These are phyloP conservation scores for Agaricus blazei DNA, from an alignment of 768 basidiomycete genomes.

Conservation along the genomic window DNA sequence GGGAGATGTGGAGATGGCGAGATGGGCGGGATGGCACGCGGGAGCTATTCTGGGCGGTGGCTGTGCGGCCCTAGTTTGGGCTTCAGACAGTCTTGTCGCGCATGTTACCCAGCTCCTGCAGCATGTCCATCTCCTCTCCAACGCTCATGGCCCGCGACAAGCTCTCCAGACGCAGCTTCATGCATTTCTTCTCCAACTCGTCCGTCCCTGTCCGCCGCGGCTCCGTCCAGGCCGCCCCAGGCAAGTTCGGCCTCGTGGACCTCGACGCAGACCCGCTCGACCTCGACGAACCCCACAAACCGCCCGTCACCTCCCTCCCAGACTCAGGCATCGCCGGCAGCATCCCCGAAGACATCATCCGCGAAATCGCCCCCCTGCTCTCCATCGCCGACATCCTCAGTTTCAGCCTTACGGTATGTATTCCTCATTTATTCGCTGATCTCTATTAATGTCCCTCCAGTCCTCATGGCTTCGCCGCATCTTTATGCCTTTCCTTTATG, in stretches of 20 bases:
- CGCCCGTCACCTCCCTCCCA: background rate
- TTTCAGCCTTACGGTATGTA: constrained; percentile 36
- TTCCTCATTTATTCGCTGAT: constrained; percentile 1
- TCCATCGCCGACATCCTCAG: constrained; percentile 33
- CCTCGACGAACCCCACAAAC: background rate
- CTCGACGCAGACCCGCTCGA: constrained; percentile 3
- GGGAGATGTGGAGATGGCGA: background rate
- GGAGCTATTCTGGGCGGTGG: background rate
- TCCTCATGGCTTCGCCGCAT: constrained; percentile 25
- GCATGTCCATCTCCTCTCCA: background rate
- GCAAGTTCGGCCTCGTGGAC: constrained; percentile 16
- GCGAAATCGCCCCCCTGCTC: constrained; percentile 32
- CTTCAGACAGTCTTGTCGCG: constrained; percentile 6
- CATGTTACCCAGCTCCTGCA: constrained; percentile 6
- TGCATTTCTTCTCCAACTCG: constrained; percentile 25
- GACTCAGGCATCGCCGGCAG: constrained; percentile 17
- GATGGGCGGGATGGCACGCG: background rate
- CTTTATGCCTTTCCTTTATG: constrained; percentile 37
- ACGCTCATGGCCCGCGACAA: background rate
- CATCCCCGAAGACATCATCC: constrained; percentile 33
- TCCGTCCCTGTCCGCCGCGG: constrained; percentile 25
- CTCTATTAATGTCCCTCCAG: constrained; percentile 16
- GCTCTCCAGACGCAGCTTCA: constrained; percentile 26
- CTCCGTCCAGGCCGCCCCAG: constrained; percentile 16
- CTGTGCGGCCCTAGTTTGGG: constrained; percentile 5